Conservation (phyloP, 495 filamentous ascomycete genomes). For the Penicillium parvum region DNA sequence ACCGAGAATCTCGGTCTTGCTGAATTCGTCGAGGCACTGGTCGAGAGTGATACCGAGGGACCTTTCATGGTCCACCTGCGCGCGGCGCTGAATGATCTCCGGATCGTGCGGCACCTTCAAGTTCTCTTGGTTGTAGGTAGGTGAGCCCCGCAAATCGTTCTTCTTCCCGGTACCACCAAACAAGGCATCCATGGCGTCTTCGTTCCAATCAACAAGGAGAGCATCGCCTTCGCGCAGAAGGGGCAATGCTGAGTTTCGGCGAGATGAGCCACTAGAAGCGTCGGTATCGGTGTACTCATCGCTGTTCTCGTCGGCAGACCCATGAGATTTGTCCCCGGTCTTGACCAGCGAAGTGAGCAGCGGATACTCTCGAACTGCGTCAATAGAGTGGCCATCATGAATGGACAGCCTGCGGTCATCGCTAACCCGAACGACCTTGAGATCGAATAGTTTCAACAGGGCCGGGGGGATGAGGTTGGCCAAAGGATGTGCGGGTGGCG, state of each 20-base stretch:
- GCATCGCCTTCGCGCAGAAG: slow-evolving; percentile 74
- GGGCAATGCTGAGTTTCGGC: slow-evolving; percentile 30
- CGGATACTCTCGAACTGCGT: slow-evolving; percentile 53
- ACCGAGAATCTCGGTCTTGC: slow-evolving; percentile 83
- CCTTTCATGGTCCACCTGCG: slow-evolving; percentile 54
- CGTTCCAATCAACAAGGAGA: slow-evolving; percentile 78
- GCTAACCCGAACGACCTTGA: slow-evolving; percentile 53
- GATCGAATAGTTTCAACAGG: slow-evolving; percentile 66
- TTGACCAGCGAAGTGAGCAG: slow-evolving; percentile 50
- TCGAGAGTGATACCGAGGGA: slow-evolving; percentile 77
- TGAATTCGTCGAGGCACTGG: slow-evolving; percentile 90
- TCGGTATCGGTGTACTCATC: slow-evolving; percentile 13
- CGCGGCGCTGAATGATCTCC: slow-evolving; percentile 57
- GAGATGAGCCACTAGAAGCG: slow-evolving; percentile 6
- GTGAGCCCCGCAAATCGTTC: not conserved
- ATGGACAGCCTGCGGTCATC: slow-evolving; percentile 36
- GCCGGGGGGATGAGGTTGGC: slow-evolving; percentile 46
- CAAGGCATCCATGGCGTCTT: slow-evolving; percentile 59
- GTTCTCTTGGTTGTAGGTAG: slow-evolving; percentile 54
- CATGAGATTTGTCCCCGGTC: slow-evolving; percentile 9
- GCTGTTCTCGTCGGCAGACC: slow-evolving; percentile 14
- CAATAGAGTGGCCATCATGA: slow-evolving; percentile 59
- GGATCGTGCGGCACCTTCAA: slow-evolving; percentile 58
- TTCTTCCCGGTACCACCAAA: slow-evolving; percentile 53
- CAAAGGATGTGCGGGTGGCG: slow-evolving; percentile 24